Evolutionary conservation across 768 basidiomycete genomes (phyloP), one percentile per base, ranked within the genome.

Genomic region (Auricularia sp.): DNA sequence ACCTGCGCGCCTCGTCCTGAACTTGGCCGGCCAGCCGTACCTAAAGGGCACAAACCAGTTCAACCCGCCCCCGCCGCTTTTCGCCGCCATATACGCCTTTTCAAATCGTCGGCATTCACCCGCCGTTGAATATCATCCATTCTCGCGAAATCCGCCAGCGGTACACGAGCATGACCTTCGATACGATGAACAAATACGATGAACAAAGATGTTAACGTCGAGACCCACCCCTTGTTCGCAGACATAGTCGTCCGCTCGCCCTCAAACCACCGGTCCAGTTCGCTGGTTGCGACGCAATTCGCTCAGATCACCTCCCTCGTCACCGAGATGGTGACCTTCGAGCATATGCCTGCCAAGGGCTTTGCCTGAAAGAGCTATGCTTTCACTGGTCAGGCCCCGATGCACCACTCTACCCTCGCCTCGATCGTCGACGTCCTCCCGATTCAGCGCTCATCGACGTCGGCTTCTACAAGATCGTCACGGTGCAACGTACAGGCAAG

Each of bases 91-190:
- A 3, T 98, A 99, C 71, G 97, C 96, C 56, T 99, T 99, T 81
- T 98, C 96, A 3, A 98, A 97, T 99, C 70, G 96, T 99, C 76
- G 95, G 95, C 79, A 90, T 95, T 74, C 98, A 98, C 75, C 95
- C 96, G 21, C 97, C 94, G 82, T 87, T 91, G 76, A 94, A 98
- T 81, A 99, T 94, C 0, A 89, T 99, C 70, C 96, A 99, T 76
- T 99, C 98, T 47, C 96, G 98, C 74, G 95, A 88, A 2, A 98
- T 98, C 68, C 91, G 97, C 36, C 91, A 95, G 71, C 87, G 97
- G n/a, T 99, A 99, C 78, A 98, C 98, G 93, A 94, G 95, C 70
- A 97, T 99, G 90, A 90, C 91, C 3, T 98, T 98, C 79, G 95
- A 98, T 73, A 88, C 94, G 0, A 89, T 92, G 83, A 96, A 24